A percentile compares a stretch with the other conserved stretches of the same genome.
These are phyloP conservation scores for Phylloporus sp. DNA, from an alignment of 768 basidiomycete species.

Conservation along the genomic window DNA sequence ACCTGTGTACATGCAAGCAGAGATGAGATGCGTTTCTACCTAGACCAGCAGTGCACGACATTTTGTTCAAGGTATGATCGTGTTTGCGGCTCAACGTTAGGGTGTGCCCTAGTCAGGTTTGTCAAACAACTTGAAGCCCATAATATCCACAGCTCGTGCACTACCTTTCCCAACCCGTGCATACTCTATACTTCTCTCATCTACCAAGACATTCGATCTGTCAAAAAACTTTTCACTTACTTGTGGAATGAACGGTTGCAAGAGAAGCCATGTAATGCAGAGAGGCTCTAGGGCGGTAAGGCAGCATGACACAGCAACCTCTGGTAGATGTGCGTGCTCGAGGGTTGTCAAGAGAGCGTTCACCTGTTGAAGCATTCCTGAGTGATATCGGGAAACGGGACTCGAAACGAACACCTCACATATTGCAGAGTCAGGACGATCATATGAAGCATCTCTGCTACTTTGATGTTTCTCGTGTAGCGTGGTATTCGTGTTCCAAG, in stretches of 20 bases:
- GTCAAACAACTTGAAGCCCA: slow-evolving; percentile 28
- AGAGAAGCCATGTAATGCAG: slow-evolving; percentile 61
- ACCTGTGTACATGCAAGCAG: too few relatives aligned
- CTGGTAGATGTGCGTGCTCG: slow-evolving; percentile 38
- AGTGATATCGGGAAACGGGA: not conserved
- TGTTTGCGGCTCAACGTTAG: slow-evolving; percentile 2
- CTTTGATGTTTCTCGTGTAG: slow-evolving; percentile 43
- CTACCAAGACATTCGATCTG: slow-evolving; percentile 42
- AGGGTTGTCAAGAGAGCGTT: slow-evolving; percentile 60
- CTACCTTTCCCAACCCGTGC: slow-evolving; percentile 23
- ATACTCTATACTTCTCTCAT: slow-evolving; percentile 30
- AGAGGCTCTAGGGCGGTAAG: slow-evolving; percentile 60
- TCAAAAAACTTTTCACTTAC: slow-evolving; percentile 55
- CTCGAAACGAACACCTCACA: slow-evolving; percentile 32
- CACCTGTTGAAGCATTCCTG: slow-evolving; percentile 42
- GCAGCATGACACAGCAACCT: slow-evolving; percentile 43
- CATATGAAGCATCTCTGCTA: slow-evolving; percentile 47
- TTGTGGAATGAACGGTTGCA: slow-evolving; percentile 74
- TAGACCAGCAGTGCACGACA: not conserved
- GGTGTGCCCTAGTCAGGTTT: slow-evolving; percentile 2
- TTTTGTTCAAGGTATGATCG: not conserved
- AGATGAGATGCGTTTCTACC: too few relatives aligned
- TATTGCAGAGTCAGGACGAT: slow-evolving; percentile 49
- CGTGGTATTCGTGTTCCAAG: slow-evolving; percentile 17
- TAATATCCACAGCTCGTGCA: slow-evolving; percentile 12